Evolutionary conservation across 257 asterid genomes (phyloP).

Genomic region (Nicotiana noctiflora): DNA sequence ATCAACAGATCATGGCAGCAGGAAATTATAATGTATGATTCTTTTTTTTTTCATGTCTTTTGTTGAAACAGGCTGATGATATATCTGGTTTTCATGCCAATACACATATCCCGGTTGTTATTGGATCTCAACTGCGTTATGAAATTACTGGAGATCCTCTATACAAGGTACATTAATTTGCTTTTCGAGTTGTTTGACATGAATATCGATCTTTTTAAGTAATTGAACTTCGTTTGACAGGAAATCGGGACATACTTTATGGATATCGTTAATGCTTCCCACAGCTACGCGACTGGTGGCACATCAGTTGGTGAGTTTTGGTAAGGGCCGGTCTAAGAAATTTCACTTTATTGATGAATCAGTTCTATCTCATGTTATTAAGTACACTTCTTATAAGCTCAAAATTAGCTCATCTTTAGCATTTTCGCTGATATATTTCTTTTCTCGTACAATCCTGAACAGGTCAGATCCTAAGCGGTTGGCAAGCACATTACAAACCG

Average conservation of each 20-base stretch:
- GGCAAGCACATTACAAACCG: slow-evolving; percentile 45
- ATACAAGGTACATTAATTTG: slow-evolving; percentile 40
- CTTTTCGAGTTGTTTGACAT: neutral
- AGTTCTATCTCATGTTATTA: neutral
- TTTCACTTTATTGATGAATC: neutral
- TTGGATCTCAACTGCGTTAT: slow-evolving; percentile 91
- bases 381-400: neutral
- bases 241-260: slow-evolving; percentile 71
- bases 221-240: slow-evolving; percentile 28
- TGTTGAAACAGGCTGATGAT: slow-evolving; percentile 57
- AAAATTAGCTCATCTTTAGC: neutral
- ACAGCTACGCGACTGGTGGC: slow-evolving; percentile 93
- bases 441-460: neutral
- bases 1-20: neutral
- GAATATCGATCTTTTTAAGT: neutral
- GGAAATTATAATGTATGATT: neutral
- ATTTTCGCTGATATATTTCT: neutral
- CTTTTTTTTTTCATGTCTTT: neutral
- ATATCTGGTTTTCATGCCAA: slow-evolving; percentile 73
- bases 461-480: slow-evolving; percentile 79
- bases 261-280: slow-evolving; percentile 83
- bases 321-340: slow-evolving; percentile 25
- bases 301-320: slow-evolving; percentile 69
- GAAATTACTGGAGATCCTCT: slow-evolving; percentile 83
- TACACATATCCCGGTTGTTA: slow-evolving; percentile 84